Conservation (phyloP, 495 filamentous ascomycete species). For the Copromyces sp. region DNA sequence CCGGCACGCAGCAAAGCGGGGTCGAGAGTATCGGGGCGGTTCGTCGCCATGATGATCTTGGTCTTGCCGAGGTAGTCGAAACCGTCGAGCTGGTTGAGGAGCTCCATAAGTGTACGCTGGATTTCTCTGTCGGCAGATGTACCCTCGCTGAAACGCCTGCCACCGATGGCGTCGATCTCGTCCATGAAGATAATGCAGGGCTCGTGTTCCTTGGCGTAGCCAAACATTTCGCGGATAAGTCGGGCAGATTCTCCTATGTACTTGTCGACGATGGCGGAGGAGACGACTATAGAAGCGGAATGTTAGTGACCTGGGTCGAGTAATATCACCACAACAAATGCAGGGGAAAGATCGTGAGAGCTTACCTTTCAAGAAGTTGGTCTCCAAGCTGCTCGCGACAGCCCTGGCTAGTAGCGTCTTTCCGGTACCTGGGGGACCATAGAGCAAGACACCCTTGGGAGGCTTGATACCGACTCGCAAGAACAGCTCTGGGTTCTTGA, state of each 20-base stretch:
- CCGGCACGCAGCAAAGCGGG: conserved; percentile 90
- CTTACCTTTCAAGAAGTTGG: conserved; percentile 94
- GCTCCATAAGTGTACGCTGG: conserved; percentile 97
- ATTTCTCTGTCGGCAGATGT: conserved; percentile 98
- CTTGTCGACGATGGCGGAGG: conserved; percentile 99
- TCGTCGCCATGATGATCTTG: conserved; percentile 99
- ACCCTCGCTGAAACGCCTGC: conserved; percentile 94
- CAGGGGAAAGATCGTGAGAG: not conserved
- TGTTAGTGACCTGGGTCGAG: conserved; percentile 3
- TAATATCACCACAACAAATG: conserved; percentile 5
- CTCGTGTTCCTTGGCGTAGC: conserved; percentile 98
- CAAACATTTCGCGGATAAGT: conserved; percentile 98
- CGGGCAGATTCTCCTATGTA: conserved; percentile 98
- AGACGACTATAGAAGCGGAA: conserved; percentile 57
- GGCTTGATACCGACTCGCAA: conserved; percentile 96
- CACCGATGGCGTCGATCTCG: conserved; percentile 98
- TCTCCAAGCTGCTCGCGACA: conserved; percentile 93
- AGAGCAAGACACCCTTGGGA: conserved; percentile 93
- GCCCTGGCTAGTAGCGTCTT: conserved; percentile 94
- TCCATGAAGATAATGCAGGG: conserved; percentile 99
- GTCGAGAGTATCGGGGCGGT: conserved; percentile 95
- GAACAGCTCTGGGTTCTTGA: conserved; percentile 99
- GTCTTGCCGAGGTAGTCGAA: conserved; percentile 99
- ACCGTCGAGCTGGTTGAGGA: conserved; percentile 96
- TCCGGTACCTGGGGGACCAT: conserved; percentile 95